Base-by-base conservation (phyloP, 139 green algal species). In the Axilococcus clingmanii region DNA sequence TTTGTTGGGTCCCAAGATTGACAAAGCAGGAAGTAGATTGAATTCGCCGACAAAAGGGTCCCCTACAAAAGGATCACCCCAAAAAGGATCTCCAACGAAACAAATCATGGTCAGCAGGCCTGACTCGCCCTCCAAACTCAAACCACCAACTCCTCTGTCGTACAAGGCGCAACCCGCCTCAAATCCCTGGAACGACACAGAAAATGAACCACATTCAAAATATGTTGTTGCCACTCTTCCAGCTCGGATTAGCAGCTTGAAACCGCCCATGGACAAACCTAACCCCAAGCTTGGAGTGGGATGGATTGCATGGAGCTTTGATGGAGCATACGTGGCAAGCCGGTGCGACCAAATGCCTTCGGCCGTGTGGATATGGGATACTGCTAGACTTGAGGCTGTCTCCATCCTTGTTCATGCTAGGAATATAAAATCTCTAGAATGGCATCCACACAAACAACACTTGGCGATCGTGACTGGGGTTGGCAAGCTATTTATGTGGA, bases 331-430 rank as follows among this genome's bases (percentile, higher is more conserved):
- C 68, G 52, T 94, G 19, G 72, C 71, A 12, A 91, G 78, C 4
- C 27, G 63, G 23, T 86, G 89, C 55, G 87, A 90, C 32, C 83
- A 79, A 65, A 72, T 72, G 74, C 62, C 74, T 2, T 44, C 27
- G 7, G 57, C 55, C 7, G 60, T 86, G 37, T 94, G 86, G 85
- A 48, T 95, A 11, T 95, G 86, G 86, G 71, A 87, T 55, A 62
- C 81, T 23, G 31, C 16, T 5, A 47, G 40, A 20, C 68, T 87
- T 33, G 63, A 74, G 45, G 68, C 94, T 32, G 55, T 59, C 1
- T 52, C 77, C 7, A 57, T 93, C 48, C 65, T 94, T 44, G 16
- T 80, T 50, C 86, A 93, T 40, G 23, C 44, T 14, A 34, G 57
- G 7, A 27, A 51, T 1, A 63, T 95, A 4, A 55, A 48, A 4